Evolutionary conservation across 2,329 filamentous ascomycete species (phyloP), one percentile per base, ranked within the genome.

Genomic region (Exophiala oligosperma): DNA sequence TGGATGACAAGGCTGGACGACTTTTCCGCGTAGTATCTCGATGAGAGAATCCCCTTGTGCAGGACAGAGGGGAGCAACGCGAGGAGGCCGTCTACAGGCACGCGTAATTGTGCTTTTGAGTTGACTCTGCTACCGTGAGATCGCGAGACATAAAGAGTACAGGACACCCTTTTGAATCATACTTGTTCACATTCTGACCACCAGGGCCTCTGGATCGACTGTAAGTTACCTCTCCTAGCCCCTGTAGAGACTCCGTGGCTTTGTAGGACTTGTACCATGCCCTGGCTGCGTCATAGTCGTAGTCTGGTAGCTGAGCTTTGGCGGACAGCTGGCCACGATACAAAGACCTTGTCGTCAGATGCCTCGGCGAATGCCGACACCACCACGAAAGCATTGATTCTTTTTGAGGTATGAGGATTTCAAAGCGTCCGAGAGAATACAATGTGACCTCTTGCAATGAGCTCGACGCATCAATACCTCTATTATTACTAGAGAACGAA

Each of bases 151-250:
- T 17, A 17, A 17, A n/a, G 21, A 12, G 28, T 21, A 44, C 28
- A 53, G 21, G 17, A 14, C 37, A 24, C 3, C 14, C 14, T 29
- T 35, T 55, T 62, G 57, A 57, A 51, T 68, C 77, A 64, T 72
- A 87, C 85, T 88, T 88, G 73, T 88, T 88, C 56, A 88, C 85
- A 74, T 88, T 87, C 70, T 88, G 85, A 9, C 85, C 85, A 51
- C 85, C 85, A 17, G 85, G 85, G 2, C 85, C 85, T 52, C 84
- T 85, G 2, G 84, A 86, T 57, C 84, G 78, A 68, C 83, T 86
- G 70, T 85, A 88, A 49, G 78, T 83, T 63, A 87, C 69, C 60
- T 85, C 79, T 66, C 82, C 79, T 57, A 87, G 76, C 62, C 75
- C 75, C 56, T 76, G 78, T 26, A 84, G 82, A 56, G 87, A 81